phyloP scores from a whole-genome alignment of 768 basidiomycete genomes.

The Cystoderma amianthinum region DNA sequence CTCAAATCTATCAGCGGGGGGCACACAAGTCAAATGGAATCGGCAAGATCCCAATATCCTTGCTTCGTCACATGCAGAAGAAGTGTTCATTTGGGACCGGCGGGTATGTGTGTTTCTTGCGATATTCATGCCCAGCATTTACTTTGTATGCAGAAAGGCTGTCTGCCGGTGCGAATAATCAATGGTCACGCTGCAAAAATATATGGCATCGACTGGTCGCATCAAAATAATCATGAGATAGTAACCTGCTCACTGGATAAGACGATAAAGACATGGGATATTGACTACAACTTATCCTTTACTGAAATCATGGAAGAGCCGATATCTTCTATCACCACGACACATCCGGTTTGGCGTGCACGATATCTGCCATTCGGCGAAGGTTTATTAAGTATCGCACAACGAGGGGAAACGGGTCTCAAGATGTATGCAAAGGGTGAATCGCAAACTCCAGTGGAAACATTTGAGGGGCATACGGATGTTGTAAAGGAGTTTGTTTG shows the following conservation, averaged over 20 bases:
- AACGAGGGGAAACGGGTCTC: constrained; percentile 76
- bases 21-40: constrained; percentile 98
- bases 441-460: constrained; percentile 47
- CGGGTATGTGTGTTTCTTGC: constrained; percentile 44
- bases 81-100: constrained; percentile 92
- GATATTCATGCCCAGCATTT: background rate
- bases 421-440: constrained; percentile 68
- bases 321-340: constrained; percentile 53
- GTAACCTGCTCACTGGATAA: constrained; percentile 95
- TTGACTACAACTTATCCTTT: constrained; percentile 19
- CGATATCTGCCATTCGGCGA: constrained; percentile 87
- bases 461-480: constrained; percentile 84
- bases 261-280: constrained; percentile 85
- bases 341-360: constrained; percentile 93
- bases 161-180: constrained; percentile 68
- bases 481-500: constrained; percentile 99
- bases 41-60: constrained; percentile 78
- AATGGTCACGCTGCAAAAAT: constrained; percentile 87
- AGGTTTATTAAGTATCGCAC: constrained; percentile 83
- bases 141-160: constrained; percentile 68
- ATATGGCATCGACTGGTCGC: constrained; percentile 97
- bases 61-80: constrained; percentile 83
- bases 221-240: constrained; percentile 64
- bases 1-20: constrained; percentile 64
- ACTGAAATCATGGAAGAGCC: constrained; percentile 23